phyloP scores from a whole-genome alignment of 2,329 filamentous ascomycete genomes.

The Chalaropsis ovoidea region DNA sequence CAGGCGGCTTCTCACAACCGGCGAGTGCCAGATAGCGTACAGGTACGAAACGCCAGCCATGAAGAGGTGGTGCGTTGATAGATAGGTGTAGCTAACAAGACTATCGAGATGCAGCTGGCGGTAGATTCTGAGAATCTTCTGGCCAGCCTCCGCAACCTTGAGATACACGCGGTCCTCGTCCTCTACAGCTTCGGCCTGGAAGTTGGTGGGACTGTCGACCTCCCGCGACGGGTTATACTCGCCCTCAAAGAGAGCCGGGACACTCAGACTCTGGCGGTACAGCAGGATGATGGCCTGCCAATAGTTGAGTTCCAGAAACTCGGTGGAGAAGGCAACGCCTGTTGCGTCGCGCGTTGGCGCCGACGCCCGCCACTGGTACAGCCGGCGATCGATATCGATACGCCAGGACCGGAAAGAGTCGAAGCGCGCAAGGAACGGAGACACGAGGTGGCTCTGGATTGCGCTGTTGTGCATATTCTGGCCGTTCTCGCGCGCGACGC shows the following conservation, averaged over 20 bases:
- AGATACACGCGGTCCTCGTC: conserved; percentile 88
- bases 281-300: conserved; percentile 97
- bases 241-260: conserved; percentile 72
- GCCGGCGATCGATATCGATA: conserved; percentile 69
- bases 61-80: conserved; percentile 92
- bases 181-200: conserved; percentile 56
- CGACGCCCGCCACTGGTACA: conserved; percentile 77
- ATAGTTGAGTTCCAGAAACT: conserved; percentile 91
- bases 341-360: conserved; percentile 69
- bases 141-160: conserved; percentile 89
- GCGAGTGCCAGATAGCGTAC: conserved; percentile 95
- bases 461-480: conserved; percentile 57
- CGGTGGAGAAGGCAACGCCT: conserved; percentile 77
- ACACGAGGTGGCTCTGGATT: conserved; percentile 69
- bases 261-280: conserved; percentile 79
- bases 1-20: conserved; percentile 72
- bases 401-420: conserved; percentile 83
- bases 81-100: conserved; percentile 89
- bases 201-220: conserved; percentile 49
- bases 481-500: conserved; percentile 58
- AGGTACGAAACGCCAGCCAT: conserved; percentile 95
- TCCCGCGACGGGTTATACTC: conserved; percentile 60
- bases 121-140: conserved; percentile 84
- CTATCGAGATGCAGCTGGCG: conserved; percentile 77
- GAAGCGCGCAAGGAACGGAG: conserved; percentile 74